Conservation (phyloP, 2,329 filamentous ascomycete species). For the Fusarium liriodendri region DNA sequence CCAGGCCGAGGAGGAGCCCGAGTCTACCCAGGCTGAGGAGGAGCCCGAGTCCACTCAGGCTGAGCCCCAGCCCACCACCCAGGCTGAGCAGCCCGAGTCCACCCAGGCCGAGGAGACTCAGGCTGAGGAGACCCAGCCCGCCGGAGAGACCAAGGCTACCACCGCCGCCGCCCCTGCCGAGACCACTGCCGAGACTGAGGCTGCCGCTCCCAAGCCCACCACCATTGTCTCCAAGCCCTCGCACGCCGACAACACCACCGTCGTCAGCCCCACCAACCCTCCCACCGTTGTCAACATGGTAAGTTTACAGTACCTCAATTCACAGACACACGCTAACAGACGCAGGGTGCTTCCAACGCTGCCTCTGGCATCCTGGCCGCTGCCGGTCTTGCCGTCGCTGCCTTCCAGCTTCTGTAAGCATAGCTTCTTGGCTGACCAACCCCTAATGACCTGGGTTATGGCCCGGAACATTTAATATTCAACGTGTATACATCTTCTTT, state of each 20-base stretch:
- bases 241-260: background rate
- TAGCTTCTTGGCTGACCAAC: background rate
- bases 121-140: background rate
- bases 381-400: background rate
- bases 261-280: background rate
- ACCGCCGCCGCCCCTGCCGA: background rate
- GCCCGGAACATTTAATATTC: background rate
- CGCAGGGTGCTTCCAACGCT: background rate
- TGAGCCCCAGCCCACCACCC: background rate
- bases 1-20: background rate
- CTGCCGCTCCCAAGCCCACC: conserved; percentile 6
- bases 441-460: conserved; percentile 4
- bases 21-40: background rate
- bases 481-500: conserved; percentile 3
- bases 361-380: background rate
- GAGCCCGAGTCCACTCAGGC: background rate
- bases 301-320: background rate
- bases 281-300: conserved; percentile 1
- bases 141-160: background rate
- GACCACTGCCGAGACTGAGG: background rate
- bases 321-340: background rate
- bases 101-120: background rate
- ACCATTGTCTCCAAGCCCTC: background rate
- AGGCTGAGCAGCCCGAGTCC: background rate
- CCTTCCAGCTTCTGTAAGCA: conserved; percentile 9